Base-by-base conservation (phyloP, 352 stramenopile species). In the Ophiocytium majus region DNA sequence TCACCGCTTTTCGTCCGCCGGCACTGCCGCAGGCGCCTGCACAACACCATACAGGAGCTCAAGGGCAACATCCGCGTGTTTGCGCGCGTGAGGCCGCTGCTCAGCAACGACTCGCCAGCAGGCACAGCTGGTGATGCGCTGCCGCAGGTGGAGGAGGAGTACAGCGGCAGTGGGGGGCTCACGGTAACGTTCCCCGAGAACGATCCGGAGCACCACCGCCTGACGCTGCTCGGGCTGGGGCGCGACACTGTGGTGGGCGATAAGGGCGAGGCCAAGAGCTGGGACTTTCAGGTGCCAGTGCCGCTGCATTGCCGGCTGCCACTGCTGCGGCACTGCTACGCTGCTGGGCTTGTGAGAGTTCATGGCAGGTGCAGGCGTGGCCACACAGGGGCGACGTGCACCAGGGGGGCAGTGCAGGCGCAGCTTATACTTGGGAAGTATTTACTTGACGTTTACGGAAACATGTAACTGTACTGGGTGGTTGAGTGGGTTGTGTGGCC, bases 31-130 rank as follows among this genome's bases (percentile, higher is more conserved):
- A 78, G 66, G 14, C 32, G 32, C 14, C 75, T 81, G 31, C 75
- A 81, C 50, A 81, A 81, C 75, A 81, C 75, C 31, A 81, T 81
- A 5, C 75, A 99, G 91, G 97, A 99, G 86, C 91, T 99, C 33
- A 93, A 97, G 32, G 98, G 97, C 63, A 99, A 99, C 86, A 97
- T 99, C 86, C 94, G 98, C 49, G 97, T 99, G 0, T 98, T 98
- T 88, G 96, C 97, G 10, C 92, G 96, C 0, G 88, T 99, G 87
- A 92, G 96, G 78, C 93, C 93, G 28, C 94, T 95, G 79, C 84
- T 96, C 94, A 50, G 36, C 31, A 37, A 5, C 49, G 31, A 50
- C 50, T 17, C 19, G 28, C 35, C n/a, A 17, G 32, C n/a, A 14
- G 36, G 9, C 5, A 23, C 71, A 35, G 31, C 75, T 14, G 36